Percentiles rank a stretch among this genome's conserved stretches.
Conservation (phyloP, 305 asterid genomes). For the Fraxinus paxiana region DNA sequence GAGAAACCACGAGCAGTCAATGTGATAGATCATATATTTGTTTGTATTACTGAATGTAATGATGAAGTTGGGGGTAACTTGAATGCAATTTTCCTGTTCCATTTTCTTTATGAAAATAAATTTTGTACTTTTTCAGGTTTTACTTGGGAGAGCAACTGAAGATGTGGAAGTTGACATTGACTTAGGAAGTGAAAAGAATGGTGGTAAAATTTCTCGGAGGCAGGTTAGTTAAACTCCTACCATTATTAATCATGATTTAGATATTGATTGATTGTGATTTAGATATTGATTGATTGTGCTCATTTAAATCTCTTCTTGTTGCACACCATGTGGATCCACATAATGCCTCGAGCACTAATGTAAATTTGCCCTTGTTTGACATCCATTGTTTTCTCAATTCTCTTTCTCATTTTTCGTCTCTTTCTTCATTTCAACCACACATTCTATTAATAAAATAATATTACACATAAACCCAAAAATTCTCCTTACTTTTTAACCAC, state of each 20-base stretch:
- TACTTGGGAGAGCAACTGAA: slow-evolving; percentile 62
- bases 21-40: neutral
- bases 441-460: too few species aligned
- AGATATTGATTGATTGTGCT: neutral
- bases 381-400: too few species aligned
- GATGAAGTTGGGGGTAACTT: neutral
- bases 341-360: neutral
- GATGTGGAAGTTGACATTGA: slow-evolving; percentile 67
- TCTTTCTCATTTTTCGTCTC: too few species aligned
- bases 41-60: neutral
- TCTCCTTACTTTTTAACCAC: too few species aligned
- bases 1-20: neutral
- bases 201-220: slow-evolving; percentile 63
- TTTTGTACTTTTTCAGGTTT: slow-evolving; percentile 45
- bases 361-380: too few species aligned
- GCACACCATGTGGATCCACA: neutral
- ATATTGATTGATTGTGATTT: neutral
- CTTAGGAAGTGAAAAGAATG: slow-evolving; percentile 55
- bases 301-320: neutral
- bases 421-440: too few species aligned
- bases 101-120: slow-evolving; percentile 7
- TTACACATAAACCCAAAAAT: too few species aligned
- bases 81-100: slow-evolving; percentile 1
- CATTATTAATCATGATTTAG: neutral
- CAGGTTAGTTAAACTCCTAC: slow-evolving; percentile 44